phyloP scores from a whole-genome alignment of 257 asterid genomes.

The Plantago ovata region DNA sequence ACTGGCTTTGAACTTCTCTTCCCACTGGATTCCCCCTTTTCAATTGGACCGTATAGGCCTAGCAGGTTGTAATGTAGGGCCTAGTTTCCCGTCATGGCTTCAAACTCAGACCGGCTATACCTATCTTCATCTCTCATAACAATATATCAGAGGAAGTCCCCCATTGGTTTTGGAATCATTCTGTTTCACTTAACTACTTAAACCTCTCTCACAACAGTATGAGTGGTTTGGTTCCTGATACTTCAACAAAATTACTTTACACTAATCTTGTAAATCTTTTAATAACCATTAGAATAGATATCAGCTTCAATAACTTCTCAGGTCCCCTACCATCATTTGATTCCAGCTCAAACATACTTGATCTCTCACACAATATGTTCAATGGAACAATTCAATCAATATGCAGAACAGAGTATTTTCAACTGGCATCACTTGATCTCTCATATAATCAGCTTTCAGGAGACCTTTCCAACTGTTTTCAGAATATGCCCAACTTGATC shows the following conservation, averaged over 20 bases:
- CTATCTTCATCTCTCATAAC: not conserved
- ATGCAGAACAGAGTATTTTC: not conserved
- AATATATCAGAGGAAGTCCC: not conserved
- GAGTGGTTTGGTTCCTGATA: constrained; percentile 21
- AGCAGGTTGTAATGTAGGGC: not conserved
- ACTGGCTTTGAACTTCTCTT: too few relatives aligned
- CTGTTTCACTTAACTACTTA: not conserved
- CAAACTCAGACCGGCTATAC: not conserved
- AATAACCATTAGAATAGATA: too few relatives aligned
- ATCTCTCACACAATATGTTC: constrained; percentile 26
- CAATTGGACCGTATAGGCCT: not conserved
- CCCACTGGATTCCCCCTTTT: too few relatives aligned
- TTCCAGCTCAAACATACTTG: not conserved
- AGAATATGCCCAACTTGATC: not conserved
- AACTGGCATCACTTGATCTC: constrained; percentile 12
- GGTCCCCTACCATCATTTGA: constrained; percentile 27
- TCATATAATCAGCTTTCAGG: constrained; percentile 23
- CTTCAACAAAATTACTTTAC: too few relatives aligned
- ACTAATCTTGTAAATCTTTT: too few relatives aligned
- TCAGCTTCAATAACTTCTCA: too few relatives aligned
- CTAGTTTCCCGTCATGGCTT: not conserved
- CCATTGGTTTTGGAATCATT: constrained; percentile 31
- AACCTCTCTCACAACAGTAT: constrained; percentile 34
- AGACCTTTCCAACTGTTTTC: constrained; percentile 28
- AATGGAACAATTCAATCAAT: constrained; percentile 27